Conservation (phyloP, 352 stramenopile genomes). For the Phytophthora crassamura region DNA sequence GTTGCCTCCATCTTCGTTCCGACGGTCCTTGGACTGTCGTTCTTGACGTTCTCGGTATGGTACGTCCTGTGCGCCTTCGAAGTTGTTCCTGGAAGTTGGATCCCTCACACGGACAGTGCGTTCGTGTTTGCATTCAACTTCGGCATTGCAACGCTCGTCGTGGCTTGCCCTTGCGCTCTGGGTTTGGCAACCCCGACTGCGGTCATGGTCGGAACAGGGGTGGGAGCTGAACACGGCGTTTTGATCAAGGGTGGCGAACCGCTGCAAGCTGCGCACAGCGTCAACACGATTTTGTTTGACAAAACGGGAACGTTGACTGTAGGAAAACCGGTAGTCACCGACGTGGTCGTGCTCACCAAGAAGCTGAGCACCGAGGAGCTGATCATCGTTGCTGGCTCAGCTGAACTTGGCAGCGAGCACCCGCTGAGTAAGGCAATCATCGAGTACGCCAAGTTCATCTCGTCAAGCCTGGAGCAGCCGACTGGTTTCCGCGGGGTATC, state of each 20-base stretch:
- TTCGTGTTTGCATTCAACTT: slow-evolving; percentile 98
- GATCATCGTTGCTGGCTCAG: slow-evolving; percentile 90
- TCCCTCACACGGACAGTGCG: slow-evolving; percentile 71
- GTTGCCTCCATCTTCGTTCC: slow-evolving; percentile 97
- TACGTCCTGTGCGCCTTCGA: slow-evolving; percentile 79
- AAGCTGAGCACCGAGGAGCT: slow-evolving; percentile 83
- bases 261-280: slow-evolving; percentile 91
- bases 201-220: slow-evolving; percentile 98
- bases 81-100: slow-evolving; percentile 69
- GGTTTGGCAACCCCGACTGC: slow-evolving; percentile 98
- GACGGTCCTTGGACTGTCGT: slow-evolving; percentile 91
- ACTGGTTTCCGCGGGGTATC: slow-evolving; percentile 87
- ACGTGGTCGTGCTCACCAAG: slow-evolving; percentile 85
- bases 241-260: slow-evolving; percentile 98
- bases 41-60: slow-evolving; percentile 96
- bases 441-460: slow-evolving; percentile 89
- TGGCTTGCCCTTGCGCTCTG: slow-evolving; percentile 99
- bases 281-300: slow-evolving; percentile 98
- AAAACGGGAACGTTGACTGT: slow-evolving; percentile 99
- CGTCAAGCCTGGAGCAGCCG: slow-evolving; percentile 74
- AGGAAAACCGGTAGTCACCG: slow-evolving; percentile 89
- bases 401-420: slow-evolving; percentile 95
- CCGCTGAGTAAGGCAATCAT: slow-evolving; percentile 95
- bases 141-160: slow-evolving; percentile 97
- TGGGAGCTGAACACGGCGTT: slow-evolving; percentile 96